Conservation (phyloP, 2,329 filamentous ascomycete genomes). For the Chaetomiaceae sp. region DNA sequence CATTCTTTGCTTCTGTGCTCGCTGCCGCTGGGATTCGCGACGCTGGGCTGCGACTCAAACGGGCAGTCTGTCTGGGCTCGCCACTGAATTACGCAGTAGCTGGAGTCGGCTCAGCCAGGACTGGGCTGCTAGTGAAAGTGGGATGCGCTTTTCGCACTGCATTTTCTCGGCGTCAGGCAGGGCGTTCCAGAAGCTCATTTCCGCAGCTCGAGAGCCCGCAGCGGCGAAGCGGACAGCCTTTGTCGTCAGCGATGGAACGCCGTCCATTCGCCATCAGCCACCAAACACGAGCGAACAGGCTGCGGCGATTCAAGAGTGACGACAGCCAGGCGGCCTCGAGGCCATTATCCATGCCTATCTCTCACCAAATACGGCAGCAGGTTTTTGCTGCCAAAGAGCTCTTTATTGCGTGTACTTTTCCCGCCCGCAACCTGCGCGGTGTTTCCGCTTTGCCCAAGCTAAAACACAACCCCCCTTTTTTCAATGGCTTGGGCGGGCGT, state of each 20-base stretch:
- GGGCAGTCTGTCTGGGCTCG: neutral
- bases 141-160: neutral
- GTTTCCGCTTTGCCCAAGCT: no score
- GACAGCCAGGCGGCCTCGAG: no score
- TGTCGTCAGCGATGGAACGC: no score
- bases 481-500: neutral
- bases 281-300: no score
- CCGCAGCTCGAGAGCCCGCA: neutral
- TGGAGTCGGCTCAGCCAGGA: no score
- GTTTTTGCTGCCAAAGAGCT: no score
- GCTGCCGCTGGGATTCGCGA: neutral
- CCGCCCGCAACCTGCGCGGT: no score
- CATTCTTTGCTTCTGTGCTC: neutral
- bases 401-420: no score
- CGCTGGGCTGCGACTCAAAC: neutral
- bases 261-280: neutral
- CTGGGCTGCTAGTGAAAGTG: neutral
- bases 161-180: neutral
- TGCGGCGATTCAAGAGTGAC: no score
- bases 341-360: no score
- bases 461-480: neutral
- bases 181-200: conserved; percentile 2
- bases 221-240: no score
- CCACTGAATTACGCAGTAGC: neutral
- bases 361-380: no score